Base-by-base conservation (phyloP, 495 filamentous ascomycete species). In the Aeminium ludgeri region DNA sequence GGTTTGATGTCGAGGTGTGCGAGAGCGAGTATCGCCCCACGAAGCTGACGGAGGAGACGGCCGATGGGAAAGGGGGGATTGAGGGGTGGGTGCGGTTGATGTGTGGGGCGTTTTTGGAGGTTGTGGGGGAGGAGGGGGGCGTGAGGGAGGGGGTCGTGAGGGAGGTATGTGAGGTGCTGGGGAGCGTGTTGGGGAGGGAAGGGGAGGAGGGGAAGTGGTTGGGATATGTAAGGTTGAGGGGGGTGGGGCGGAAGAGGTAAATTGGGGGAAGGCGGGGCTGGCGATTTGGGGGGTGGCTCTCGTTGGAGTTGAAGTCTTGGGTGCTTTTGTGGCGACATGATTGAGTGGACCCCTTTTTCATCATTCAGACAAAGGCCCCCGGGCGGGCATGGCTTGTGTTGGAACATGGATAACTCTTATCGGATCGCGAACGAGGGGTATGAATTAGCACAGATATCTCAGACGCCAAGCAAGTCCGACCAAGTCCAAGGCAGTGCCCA, bases 171-270 rank as follows among this genome's bases (percentile, higher is more conserved):
- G 44, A 40, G 7, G 62, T 78, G 18, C 52, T 82, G 29, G 61
- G 74, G 50, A 58, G 54, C 1, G 65, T 76, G 15, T 48, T 65
- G 0, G 66, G 55, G 10, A 50, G 68, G 54, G 55, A 63, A 40
- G 60, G 71, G 56, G 70, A 72, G 49, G 77, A 73, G 5, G 70
- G 66, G 41, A 63, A 69, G 50, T 74, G 68, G 60, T 50, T 82
- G 40, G 70, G 68, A n/a, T 85, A 85, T 67, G 68, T 80, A n/a
- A 63, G 80, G 48, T 60, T 84, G 58, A 72, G 78, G 51, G 76
- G 67, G 10, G 40, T 80, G 35, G 79, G 72, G 19, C 65, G 59
- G 51, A 78, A 67, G 58, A 29, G 34, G 34, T 51, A 28, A 45
- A 7, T 30, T n/a, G 28, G n/a, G n/a, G n/a, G n/a, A n/a, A n/a